These are phyloP conservation scores for Alternaria solani DNA, from an alignment of 2,329 filamentous ascomycete species.

Conservation along the genomic window DNA sequence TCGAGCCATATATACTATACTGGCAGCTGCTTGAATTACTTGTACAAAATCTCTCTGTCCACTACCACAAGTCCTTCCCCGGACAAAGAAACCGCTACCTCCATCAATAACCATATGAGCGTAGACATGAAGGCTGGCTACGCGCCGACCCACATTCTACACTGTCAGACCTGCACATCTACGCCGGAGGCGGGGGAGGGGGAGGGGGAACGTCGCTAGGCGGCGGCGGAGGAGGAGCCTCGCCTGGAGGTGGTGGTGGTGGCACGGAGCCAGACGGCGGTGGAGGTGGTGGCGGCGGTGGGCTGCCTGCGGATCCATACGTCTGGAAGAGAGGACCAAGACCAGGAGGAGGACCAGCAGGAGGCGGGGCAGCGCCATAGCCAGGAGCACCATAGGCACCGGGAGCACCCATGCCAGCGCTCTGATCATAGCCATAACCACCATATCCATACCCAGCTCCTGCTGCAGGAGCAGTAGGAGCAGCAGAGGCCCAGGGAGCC, in stretches of 20 bases:
- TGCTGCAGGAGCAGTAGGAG: conserved; percentile 37
- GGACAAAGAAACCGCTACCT: conserved; percentile 1
- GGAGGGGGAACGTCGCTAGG: conserved; percentile 67
- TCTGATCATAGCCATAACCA: conserved; percentile 44
- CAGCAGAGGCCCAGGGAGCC: conserved; percentile 52
- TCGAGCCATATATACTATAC: conserved; percentile 10
- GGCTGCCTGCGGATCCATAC: conserved; percentile 63
- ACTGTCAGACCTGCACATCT: conserved; percentile 10
- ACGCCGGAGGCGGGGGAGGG: conserved; percentile 41
- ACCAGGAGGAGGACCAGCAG: conserved; percentile 59
- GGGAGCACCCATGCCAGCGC: conserved; percentile 35
- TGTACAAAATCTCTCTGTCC: conserved; percentile 1
- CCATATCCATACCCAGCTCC: conserved; percentile 55
- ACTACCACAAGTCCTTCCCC: background rate
- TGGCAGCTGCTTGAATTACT: conserved; percentile 7
- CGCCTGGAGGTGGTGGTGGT: conserved; percentile 67
- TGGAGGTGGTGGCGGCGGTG: conserved; percentile 69
- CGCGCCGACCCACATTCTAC: conserved; percentile 2
- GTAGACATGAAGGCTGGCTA: background rate
- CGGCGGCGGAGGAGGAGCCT: conserved; percentile 62
- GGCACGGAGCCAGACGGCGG: conserved; percentile 67
- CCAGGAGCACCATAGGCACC: conserved; percentile 56
- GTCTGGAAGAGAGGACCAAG: conserved; percentile 73
- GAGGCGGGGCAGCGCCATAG: conserved; percentile 52
- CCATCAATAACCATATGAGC: conserved; percentile 4